Percentiles rank a stretch among this genome's conserved stretches.
These are phyloP conservation scores for Hirschioporus abietinus DNA, from an alignment of 768 basidiomycete genomes.

Conservation along the genomic window DNA sequence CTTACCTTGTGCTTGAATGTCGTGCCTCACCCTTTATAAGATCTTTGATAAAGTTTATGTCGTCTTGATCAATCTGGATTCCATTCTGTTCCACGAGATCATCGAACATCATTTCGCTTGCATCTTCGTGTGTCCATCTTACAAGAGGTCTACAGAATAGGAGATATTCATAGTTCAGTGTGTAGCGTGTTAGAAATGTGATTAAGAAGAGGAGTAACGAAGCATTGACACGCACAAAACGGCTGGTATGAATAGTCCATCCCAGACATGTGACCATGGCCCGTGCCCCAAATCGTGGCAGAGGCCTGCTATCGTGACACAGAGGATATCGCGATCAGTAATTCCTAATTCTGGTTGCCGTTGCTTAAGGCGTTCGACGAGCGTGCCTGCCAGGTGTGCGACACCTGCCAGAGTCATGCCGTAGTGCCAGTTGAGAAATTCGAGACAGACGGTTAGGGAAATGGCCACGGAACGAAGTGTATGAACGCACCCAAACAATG, in stretches of 20 bases:
- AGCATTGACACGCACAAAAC: constrained; percentile 44
- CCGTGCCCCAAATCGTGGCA: constrained; percentile 87
- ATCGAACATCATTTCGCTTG: constrained; percentile 80
- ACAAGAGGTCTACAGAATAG: constrained; percentile 34
- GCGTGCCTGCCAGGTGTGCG: constrained; percentile 61
- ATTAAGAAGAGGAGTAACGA: not conserved
- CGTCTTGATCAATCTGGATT: constrained; percentile 41
- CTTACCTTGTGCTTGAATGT: constrained; percentile 9
- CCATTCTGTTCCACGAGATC: constrained; percentile 53
- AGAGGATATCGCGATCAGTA: constrained; percentile 65
- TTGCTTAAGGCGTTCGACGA: constrained; percentile 50
- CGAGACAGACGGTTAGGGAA: constrained; percentile 4
- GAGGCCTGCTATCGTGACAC: constrained; percentile 74
- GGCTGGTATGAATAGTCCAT: constrained; percentile 61
- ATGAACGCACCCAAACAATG: constrained; percentile 63
- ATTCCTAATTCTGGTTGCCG: constrained; percentile 61
- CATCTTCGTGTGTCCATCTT: constrained; percentile 72
- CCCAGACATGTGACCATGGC: constrained; percentile 86
- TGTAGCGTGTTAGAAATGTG: not conserved
- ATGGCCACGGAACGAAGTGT: not conserved
- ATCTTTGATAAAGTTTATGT: constrained; percentile 64
- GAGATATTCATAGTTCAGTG: not conserved
- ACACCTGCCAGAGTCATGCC: constrained; percentile 46
- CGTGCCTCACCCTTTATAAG: constrained; percentile 62
- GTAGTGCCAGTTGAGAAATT: not conserved